Base-by-base conservation (phyloP, 345 rosid species). In the Populus nigra region DNA sequence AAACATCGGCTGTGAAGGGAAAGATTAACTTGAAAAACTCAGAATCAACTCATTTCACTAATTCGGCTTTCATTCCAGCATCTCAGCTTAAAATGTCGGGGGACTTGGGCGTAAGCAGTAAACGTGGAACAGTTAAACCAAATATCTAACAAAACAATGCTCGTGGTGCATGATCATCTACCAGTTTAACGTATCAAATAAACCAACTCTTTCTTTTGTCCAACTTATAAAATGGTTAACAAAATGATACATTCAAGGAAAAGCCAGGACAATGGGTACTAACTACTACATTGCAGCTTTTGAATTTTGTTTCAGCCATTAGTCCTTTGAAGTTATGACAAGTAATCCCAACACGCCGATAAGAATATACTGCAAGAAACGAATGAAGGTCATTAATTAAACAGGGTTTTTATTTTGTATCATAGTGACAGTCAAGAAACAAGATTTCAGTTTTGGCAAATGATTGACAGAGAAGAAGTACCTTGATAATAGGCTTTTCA, bases 271-370 rank as follows among this genome's bases (percentile, higher is more conserved):
- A 41, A 43, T 8, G 6, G 63, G 16, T 10, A 9, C 8, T 11
- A 69, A 10, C 27, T 2, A 22, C 69, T 39, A 23, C 20, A 8
- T 31, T 16, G 53, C 31, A 22, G 22, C 9, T 73, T 73, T 62
- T 61, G 43, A 38, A 25, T 38, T 57, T 53, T 62, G 70, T 57
- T 65, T 20, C 53, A 43, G 17, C 78, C 73, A 43, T 88, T 82
- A 94, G 79, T 94, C 98, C 80, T 92, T 92, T 18, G 98, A 91
- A 16, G 98, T 94, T 84, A 94, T 88, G 66, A 92, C 97, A 3
- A 94, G 91, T 78, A 94, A 87, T 63, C 97, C 97, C 83, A 94
- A 82, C 2, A 93, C 97, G 53, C 97, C 96, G 4, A 91, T 90
- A 61, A 94, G 92, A 75, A 94, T 88, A 80, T 94, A 92, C 93